A percentile compares a stretch with the other conserved stretches of the same genome.
Conservation (phyloP, 225 moss, liverwort and hornwort genomes). For the Polytrichum commune region DNA sequence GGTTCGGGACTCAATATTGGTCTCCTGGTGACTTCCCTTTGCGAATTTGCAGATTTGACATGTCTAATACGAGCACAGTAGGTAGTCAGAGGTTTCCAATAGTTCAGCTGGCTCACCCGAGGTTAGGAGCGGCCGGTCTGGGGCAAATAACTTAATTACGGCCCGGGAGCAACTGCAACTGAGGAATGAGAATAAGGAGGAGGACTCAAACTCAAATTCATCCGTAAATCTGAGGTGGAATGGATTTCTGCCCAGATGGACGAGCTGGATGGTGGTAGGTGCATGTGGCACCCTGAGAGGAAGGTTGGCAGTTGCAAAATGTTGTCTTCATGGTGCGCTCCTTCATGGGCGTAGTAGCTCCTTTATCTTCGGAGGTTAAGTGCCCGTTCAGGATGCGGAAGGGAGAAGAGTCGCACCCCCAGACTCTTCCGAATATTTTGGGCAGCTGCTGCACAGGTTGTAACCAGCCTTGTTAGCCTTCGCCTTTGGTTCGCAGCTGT, state of each 20-base stretch:
- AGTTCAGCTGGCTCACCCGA: conserved; percentile 36
- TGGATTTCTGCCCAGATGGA: conserved; percentile 11
- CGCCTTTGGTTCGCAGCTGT: too few relatives aligned
- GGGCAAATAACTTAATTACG: conserved; percentile 14
- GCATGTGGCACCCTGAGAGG: conserved; percentile 4
- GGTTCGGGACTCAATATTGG: too few relatives aligned
- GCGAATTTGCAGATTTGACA: neutral
- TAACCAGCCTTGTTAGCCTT: too few relatives aligned
- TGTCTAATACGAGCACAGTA: neutral
- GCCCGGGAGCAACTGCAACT: conserved; percentile 30
- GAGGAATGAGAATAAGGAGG: neutral
- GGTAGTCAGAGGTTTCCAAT: neutral
- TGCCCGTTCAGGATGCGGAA: conserved; percentile 27
- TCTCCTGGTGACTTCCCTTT: too few relatives aligned
- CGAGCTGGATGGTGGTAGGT: conserved; percentile 15
- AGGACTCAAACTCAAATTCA: too few relatives aligned
- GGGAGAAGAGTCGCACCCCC: conserved; percentile 37
- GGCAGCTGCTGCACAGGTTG: neutral
- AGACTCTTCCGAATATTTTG: conserved; percentile 19
- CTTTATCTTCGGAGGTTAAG: conserved; percentile 39
- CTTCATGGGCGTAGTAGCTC: conserved; percentile 2
- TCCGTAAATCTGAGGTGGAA: neutral
- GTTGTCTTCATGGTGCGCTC: conserved; percentile 6
- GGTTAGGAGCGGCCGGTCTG: conserved; percentile 29
- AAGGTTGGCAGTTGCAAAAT: conserved; percentile 31